Evolutionary conservation across 306 rosid species (phyloP).

Genomic region (Betula pendula): DNA sequence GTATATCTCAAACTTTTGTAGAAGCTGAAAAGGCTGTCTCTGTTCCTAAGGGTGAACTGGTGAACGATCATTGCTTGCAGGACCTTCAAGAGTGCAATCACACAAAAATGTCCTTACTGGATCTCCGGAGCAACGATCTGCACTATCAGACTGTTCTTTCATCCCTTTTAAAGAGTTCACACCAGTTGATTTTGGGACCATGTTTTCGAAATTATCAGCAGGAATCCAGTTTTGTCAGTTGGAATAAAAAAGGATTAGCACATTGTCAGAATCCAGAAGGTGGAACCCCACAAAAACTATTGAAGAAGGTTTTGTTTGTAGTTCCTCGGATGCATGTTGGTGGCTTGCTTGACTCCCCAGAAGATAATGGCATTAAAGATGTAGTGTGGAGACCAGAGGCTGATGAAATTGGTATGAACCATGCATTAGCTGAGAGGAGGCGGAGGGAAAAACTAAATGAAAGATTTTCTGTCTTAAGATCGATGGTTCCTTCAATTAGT

Average conservation of each 20-base stretch:
- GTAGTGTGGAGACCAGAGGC: slow-evolving; percentile 57
- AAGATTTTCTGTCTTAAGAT: slow-evolving; percentile 63
- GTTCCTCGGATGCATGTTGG: slow-evolving; percentile 71
- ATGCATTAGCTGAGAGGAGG: slow-evolving; percentile 64
- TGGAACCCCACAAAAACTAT: slow-evolving; percentile 48
- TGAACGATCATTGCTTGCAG: slow-evolving; percentile 22
- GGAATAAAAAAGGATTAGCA: slow-evolving; percentile 45
- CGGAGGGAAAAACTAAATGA: slow-evolving; percentile 74
- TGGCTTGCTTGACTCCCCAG: slow-evolving; percentile 46
- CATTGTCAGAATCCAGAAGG: slow-evolving; percentile 40
- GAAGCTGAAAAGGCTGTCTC: slow-evolving; percentile 45
- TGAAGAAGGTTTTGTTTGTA: slow-evolving; percentile 73
- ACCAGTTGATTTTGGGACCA: slow-evolving; percentile 46
- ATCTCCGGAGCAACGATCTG: slow-evolving; percentile 41
- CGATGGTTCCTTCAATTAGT: slow-evolving; percentile 69
- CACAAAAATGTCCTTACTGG: slow-evolving; percentile 45
- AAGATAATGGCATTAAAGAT: slow-evolving; percentile 53
- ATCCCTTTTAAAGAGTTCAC: slow-evolving; percentile 51
- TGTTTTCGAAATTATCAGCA: slow-evolving; percentile 38
- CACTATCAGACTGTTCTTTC: slow-evolving; percentile 68
- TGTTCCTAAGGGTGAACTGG: slow-evolving; percentile 29
- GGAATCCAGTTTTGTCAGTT: slow-evolving; percentile 59
- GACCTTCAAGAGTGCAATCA: slow-evolving; percentile 45
- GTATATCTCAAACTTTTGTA: slow-evolving; percentile 73
- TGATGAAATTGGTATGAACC: slow-evolving; percentile 63